A percentile compares a stretch with the other conserved stretches of the same genome.
phyloP scores from a whole-genome alignment of 179 eudicot genomes.

The Carnegiea gigantea region DNA sequence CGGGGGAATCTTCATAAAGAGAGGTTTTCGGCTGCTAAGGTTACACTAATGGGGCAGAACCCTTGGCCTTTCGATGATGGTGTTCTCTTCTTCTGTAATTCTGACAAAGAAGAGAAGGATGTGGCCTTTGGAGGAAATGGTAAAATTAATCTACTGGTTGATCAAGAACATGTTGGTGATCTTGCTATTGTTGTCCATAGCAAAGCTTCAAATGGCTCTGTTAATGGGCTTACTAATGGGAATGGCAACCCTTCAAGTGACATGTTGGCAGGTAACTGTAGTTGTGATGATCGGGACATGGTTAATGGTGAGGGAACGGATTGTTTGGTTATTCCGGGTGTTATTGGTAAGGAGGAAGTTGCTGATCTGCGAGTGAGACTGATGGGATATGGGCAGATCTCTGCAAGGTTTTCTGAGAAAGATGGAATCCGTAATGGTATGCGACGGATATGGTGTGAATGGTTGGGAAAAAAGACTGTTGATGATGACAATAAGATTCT shows the following conservation, averaged over 20 bases:
- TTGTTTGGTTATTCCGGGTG: constrained; percentile 66
- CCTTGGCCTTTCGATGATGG: constrained; percentile 96
- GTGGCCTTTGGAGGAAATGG: constrained; percentile 18
- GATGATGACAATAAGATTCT: constrained; percentile 21
- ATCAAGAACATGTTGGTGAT: constrained; percentile 24
- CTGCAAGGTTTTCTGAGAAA: constrained; percentile 47
- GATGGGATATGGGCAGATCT: constrained; percentile 67
- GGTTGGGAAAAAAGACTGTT: constrained; percentile 53
- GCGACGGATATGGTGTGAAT: constrained; percentile 79
- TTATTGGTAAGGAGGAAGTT: constrained; percentile 47
- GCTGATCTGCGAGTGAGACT: constrained; percentile 55
- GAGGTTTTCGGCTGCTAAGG: constrained; percentile 59
- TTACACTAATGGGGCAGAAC: constrained; percentile 64
- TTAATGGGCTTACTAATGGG: constrained; percentile 23
- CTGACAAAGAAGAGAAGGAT: constrained; percentile 32
- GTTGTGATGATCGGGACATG: constrained; percentile 18
- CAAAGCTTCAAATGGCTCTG: constrained; percentile 5
- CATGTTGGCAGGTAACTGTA: constrained; percentile 26
- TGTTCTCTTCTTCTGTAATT: constrained; percentile 57
- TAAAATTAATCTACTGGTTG: constrained; percentile 25
- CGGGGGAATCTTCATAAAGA: constrained; percentile 63
- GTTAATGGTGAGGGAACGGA: constrained; percentile 18
- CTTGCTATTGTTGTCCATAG: constrained; percentile 56
- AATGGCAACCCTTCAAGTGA: neutral
- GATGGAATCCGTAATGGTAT: constrained; percentile 40